Evolutionary conservation across 129 eudicot species (phyloP).

Genomic region (Deinandra increscens): DNA sequence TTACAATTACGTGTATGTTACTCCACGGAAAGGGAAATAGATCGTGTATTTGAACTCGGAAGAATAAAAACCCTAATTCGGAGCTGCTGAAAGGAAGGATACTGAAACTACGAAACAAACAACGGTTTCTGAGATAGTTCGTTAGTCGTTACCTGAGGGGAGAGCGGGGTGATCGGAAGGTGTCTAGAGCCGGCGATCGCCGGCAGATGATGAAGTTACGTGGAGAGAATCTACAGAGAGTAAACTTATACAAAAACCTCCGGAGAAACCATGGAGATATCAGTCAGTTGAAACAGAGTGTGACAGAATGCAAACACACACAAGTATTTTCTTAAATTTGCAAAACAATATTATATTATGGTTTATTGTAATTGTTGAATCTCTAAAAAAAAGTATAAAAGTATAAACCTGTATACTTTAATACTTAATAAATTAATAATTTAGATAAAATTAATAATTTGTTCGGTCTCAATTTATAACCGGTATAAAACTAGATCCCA

Average conservation of each 20-base stretch:
- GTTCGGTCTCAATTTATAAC: too few relatives aligned
- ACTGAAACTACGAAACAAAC: not conserved
- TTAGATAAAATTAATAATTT: too few relatives aligned
- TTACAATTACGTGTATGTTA: too few relatives aligned
- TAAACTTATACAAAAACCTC: constrained; percentile 1
- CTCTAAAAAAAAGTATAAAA: too few relatives aligned
- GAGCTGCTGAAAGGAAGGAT: not conserved
- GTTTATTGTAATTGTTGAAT: too few relatives aligned
- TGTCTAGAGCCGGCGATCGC: not conserved
- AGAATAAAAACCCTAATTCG: not conserved
- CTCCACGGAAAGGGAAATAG: not conserved
- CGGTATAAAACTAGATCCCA: too few relatives aligned
- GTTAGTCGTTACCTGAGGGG: not conserved
- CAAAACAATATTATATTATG: too few relatives aligned
- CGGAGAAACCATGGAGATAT: constrained; percentile 16
- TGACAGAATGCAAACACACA: too few relatives aligned
- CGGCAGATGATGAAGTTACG: not conserved
- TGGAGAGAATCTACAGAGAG: not conserved
- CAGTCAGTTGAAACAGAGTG: not conserved
- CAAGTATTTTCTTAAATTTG: too few relatives aligned
- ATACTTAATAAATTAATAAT: too few relatives aligned
- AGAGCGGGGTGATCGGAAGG: not conserved
- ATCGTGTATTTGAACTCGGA: not conserved
- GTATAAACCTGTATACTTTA: too few relatives aligned
- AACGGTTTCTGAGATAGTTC: not conserved